Conservation (phyloP, 148 eudicot species). For the Vaccinium darrowii region DNA sequence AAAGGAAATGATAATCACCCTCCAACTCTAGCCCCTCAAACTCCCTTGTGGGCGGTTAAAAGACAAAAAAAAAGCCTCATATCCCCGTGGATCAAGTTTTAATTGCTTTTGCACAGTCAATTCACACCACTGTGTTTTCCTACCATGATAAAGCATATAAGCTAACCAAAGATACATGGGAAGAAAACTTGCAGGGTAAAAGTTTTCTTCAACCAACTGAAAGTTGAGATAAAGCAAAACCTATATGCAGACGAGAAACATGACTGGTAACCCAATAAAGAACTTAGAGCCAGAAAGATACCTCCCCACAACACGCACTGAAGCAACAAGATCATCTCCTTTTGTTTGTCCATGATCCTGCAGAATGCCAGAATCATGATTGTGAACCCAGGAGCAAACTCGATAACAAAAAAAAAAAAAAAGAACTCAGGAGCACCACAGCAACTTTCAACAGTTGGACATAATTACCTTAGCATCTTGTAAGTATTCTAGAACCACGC, state of each 20-base stretch:
- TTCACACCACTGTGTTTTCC: background rate
- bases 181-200: background rate
- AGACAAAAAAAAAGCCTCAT: background rate
- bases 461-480: slow-evolving; percentile 80
- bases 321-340: slow-evolving; percentile 93
- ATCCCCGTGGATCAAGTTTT: background rate
- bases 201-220: slow-evolving; percentile 3
- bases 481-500: slow-evolving; percentile 73
- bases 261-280: slow-evolving; percentile 4
- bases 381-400: background rate
- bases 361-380: slow-evolving; percentile 18
- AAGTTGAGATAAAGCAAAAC: background rate
- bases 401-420: too few relatives aligned
- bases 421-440: background rate
- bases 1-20: background rate
- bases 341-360: slow-evolving; percentile 79
- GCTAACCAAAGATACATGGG: background rate
- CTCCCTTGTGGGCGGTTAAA: background rate
- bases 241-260: background rate
- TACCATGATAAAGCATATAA: background rate
- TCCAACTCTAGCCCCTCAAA: background rate
- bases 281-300: slow-evolving; percentile 22
- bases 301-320: slow-evolving; percentile 86
- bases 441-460: background rate
- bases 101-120: background rate